These are phyloP conservation scores for Plasmodium falciparum DNA, from an alignment of 169 alveolate species.

Conservation along the genomic window DNA sequence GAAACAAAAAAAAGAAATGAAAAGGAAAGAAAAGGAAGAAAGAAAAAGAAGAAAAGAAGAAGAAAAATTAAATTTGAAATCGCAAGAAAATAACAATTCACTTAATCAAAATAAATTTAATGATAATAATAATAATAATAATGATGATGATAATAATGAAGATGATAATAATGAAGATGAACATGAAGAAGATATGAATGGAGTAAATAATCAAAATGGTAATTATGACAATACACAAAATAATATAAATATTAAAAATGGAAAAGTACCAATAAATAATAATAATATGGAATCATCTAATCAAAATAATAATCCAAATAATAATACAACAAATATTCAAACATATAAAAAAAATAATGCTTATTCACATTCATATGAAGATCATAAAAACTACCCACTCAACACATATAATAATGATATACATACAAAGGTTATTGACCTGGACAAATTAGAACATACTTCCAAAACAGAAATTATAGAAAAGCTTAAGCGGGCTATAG, in stretches of 20 bases:
- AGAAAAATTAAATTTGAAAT: not conserved
- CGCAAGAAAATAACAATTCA: not conserved
- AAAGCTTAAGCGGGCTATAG: slow-evolving; percentile 32
- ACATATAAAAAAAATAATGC: not conserved
- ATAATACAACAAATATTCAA: slow-evolving; percentile 5
- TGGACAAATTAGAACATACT: slow-evolving; percentile 23
- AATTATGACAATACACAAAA: not conserved
- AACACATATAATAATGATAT: slow-evolving; percentile 6
- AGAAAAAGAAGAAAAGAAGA: slow-evolving; percentile 12
- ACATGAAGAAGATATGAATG: not conserved
- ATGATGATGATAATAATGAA: not conserved
- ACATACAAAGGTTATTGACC: slow-evolving; percentile 11
- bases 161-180: not conserved
- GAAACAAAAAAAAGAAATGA: slow-evolving; percentile 11
- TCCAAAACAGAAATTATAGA: slow-evolving; percentile 22
- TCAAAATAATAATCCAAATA: slow-evolving; percentile 3
- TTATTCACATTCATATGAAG: not conserved
- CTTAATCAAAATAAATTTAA: not conserved
- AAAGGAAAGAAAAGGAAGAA: slow-evolving; percentile 12
- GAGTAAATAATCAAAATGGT: not conserved
- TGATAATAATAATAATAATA: not conserved
- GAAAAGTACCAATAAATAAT: not conserved
- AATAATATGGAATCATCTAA: not conserved
- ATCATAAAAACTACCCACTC: not conserved
- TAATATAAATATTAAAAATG: not conserved